Percentiles rank a stretch among this genome's conserved stretches.
Evolutionary conservation across 257 asterid genomes (phyloP).

Genomic region (Solanum rostratum): DNA sequence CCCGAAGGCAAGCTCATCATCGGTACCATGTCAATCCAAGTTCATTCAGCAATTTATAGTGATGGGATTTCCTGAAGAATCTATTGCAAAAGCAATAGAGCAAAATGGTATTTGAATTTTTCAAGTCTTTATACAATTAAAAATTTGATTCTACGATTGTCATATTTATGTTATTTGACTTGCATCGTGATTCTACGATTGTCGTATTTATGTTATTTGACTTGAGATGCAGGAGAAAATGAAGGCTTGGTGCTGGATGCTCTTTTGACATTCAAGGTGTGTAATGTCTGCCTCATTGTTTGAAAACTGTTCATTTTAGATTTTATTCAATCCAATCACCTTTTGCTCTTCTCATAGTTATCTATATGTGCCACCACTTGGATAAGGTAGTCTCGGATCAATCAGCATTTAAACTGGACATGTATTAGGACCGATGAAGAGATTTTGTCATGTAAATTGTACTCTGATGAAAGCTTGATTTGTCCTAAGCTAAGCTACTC

Average conservation of each 20-base stretch:
- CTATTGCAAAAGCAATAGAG: slow-evolving; percentile 22
- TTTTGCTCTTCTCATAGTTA: not conserved
- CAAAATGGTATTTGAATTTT: slow-evolving; percentile 18
- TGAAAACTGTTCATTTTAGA: not conserved
- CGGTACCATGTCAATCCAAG: slow-evolving; percentile 5
- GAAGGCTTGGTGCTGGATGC: slow-evolving; percentile 45
- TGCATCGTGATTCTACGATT: not conserved
- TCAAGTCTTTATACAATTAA: not conserved
- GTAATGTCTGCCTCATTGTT: slow-evolving; percentile 5
- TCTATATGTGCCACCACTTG: not conserved
- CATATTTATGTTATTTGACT: not conserved
- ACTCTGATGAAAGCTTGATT: too few relatives aligned
- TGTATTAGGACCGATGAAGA: not conserved
- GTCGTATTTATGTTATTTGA: not conserved
- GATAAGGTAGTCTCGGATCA: not conserved
- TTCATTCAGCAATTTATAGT: slow-evolving; percentile 8
- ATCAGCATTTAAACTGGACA: not conserved
- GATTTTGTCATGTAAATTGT: not conserved
- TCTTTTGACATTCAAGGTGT: slow-evolving; percentile 50
- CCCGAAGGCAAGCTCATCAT: slow-evolving; percentile 17
- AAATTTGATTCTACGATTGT: not conserved
- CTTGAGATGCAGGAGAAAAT: slow-evolving; percentile 39
- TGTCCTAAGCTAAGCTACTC: too few relatives aligned
- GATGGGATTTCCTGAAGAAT: slow-evolving; percentile 29
- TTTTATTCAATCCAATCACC: not conserved